Base-by-base conservation (phyloP, 768 basidiomycete species). In the Xanthoconium stramineum region DNA sequence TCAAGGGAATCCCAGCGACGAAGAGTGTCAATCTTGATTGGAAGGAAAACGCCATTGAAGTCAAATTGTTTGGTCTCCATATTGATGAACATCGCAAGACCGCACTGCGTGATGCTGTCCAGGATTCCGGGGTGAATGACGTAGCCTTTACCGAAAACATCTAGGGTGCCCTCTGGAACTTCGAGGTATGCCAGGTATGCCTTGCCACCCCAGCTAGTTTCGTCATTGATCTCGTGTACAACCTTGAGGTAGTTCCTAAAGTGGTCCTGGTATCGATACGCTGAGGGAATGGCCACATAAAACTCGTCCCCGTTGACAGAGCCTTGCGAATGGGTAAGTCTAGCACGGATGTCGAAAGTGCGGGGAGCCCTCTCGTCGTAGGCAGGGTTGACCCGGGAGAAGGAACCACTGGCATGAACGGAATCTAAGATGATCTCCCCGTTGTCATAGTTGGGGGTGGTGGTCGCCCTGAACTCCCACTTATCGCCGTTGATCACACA, bases 121-220 rank as follows among this genome's bases (percentile, higher is more conserved):
- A 72, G 56, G 35, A 72, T 61, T 52, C 72, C 71, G 4, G 71
- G 71, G 53, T 72, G 72, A 48, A 72, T 67, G 42, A 47, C 56
- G 19, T 73, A 73, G 28, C 69, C 67, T 50, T 59, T 62, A 4
- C 66, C 69, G 36, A 66, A 70, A 6, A 70, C 69, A 9, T 70
- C 65, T 8, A 65, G 65, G 12, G 67, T 69, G 39, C 50, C 43
- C 33, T 65, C 56, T 0, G 63, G 60, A 19, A 64, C 17, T 46
- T 64, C 60, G 39, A 64, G 63, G 49, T 62, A 64, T 11, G 69
- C 60, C 3, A 70, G 37, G 48, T 70, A 69, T 10, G 61, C 69
- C 51, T 70, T 70, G 3, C 60, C 52, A 7, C 63, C 65, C 56
- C 65, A 69, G 49, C 67, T 63, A 19, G 53, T 50, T 36, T 68